These are phyloP conservation scores for Spencermartinsiella europaea DNA, from an alignment of 805 yeast genomes.

Conservation along the genomic window DNA sequence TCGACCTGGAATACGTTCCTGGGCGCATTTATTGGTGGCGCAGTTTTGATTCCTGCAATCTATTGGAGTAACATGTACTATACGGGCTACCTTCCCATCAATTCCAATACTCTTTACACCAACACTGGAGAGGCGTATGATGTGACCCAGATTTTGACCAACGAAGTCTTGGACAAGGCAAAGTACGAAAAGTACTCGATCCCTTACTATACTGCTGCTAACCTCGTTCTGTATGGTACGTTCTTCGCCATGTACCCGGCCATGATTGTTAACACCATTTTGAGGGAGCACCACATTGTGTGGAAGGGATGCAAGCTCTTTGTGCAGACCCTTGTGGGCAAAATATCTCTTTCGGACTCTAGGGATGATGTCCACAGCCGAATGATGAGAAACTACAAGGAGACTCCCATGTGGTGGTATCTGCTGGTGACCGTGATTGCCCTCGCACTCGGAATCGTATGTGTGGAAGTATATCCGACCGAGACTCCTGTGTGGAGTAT, in stretches of 20 bases:
- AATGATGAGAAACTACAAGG: slow-evolving; percentile 50
- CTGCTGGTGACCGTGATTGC: slow-evolving; percentile 40
- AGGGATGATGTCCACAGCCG: slow-evolving; percentile 18
- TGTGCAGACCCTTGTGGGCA: neutral
- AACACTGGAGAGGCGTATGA: slow-evolving; percentile 47
- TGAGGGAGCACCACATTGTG: slow-evolving; percentile 17
- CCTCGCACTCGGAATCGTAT: slow-evolving; percentile 40
- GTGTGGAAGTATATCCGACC: slow-evolving; percentile 37
- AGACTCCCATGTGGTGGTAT: slow-evolving; percentile 75
- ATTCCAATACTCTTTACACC: slow-evolving; percentile 48
- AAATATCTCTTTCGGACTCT: neutral
- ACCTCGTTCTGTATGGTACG: slow-evolving; percentile 44
- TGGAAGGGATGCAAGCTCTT: slow-evolving; percentile 15
- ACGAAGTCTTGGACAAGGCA: slow-evolving; percentile 4
- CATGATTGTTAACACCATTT: slow-evolving; percentile 39
- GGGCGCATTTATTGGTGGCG: slow-evolving; percentile 42
- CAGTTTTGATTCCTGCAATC: slow-evolving; percentile 39
- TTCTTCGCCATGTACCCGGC: slow-evolving; percentile 54
- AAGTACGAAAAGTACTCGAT: slow-evolving; percentile 14
- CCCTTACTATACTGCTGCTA: slow-evolving; percentile 14
- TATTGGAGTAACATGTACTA: slow-evolving; percentile 54
- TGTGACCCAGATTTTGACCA: slow-evolving; percentile 40
- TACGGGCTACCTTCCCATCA: slow-evolving; percentile 56
- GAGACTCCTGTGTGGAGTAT: slow-evolving; percentile 60
- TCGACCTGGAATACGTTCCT: slow-evolving; percentile 41